Conservation (phyloP, 139 green algal species). For the Chlamydomonas asymmetrica region DNA sequence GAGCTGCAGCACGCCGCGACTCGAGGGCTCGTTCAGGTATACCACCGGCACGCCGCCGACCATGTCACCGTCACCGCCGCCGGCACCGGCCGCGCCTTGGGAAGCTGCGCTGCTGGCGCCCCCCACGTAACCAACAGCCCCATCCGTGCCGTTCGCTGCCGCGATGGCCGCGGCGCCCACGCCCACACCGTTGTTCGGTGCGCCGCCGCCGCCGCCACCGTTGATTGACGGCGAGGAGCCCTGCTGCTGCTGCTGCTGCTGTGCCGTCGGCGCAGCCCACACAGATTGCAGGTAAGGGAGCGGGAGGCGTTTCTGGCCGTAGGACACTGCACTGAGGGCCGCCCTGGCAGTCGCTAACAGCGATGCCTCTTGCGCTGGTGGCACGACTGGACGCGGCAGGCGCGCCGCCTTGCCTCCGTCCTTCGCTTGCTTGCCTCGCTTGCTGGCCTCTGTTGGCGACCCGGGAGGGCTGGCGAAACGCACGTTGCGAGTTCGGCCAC, state of each 20-base stretch:
- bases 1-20: no score
- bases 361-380: not conserved
- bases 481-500: no score
- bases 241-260: constrained; percentile 17
- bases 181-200: not conserved
- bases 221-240: not conserved
- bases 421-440: no score
- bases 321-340: not conserved
- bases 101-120: not conserved
- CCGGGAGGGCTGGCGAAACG: no score
- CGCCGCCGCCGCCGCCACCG: not conserved
- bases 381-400: not conserved
- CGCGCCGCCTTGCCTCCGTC: not conserved
- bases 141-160: not conserved
- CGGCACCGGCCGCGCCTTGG: not conserved
- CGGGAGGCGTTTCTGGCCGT: not conserved
- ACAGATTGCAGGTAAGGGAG: not conserved
- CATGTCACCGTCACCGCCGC: not conserved
- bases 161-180: not conserved
- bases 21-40: not conserved
- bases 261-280: not conserved
- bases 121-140: not conserved
- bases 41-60: not conserved
- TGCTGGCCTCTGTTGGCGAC: no score
- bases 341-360: not conserved